Conservation (phyloP, 257 asterid genomes). For the Plantago ovata region DNA sequence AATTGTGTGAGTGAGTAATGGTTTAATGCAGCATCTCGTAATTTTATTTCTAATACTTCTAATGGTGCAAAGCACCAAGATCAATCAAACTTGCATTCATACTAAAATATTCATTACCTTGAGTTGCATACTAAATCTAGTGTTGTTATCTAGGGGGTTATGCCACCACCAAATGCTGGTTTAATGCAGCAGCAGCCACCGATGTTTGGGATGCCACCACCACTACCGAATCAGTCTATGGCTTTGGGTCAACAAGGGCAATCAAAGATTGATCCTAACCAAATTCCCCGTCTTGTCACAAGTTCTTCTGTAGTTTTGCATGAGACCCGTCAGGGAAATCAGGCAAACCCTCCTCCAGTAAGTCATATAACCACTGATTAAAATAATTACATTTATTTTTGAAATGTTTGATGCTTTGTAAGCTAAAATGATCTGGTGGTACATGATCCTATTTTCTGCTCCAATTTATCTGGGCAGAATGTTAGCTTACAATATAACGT, state of each 20-base stretch:
- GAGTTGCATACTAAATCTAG: slow-evolving; percentile 25
- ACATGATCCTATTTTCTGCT: slow-evolving; percentile 14
- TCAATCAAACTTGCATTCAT: slow-evolving; percentile 14
- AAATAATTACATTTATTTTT: slow-evolving; percentile 1
- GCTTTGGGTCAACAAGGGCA: slow-evolving; percentile 68
- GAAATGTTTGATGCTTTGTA: slow-evolving; percentile 10
- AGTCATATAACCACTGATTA: slow-evolving; percentile 9
- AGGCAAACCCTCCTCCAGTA: slow-evolving; percentile 99
- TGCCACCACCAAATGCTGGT: slow-evolving; percentile 67
- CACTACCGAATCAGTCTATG: slow-evolving; percentile 74
- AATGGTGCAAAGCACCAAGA: slow-evolving; percentile 16
- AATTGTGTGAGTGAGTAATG: slow-evolving; percentile 5
- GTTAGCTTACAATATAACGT: no score
- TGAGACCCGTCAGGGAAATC: slow-evolving; percentile 96
- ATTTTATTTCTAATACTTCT: neutral
- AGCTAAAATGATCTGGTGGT: slow-evolving; percentile 9
- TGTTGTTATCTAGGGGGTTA: slow-evolving; percentile 53
- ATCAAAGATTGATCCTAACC: slow-evolving; percentile 93
- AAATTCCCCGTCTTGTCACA: slow-evolving; percentile 86
- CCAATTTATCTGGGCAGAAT: slow-evolving; percentile 13
- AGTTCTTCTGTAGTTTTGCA: slow-evolving; percentile 63
- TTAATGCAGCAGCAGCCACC: slow-evolving; percentile 64
- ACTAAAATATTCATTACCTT: slow-evolving; percentile 11
- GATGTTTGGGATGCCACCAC: slow-evolving; percentile 82
- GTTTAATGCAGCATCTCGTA: slow-evolving; percentile 2